Evolutionary conservation across 2,329 filamentous ascomycete species (phyloP).

Genomic region (Aspergillus pseudonomiae): DNA sequence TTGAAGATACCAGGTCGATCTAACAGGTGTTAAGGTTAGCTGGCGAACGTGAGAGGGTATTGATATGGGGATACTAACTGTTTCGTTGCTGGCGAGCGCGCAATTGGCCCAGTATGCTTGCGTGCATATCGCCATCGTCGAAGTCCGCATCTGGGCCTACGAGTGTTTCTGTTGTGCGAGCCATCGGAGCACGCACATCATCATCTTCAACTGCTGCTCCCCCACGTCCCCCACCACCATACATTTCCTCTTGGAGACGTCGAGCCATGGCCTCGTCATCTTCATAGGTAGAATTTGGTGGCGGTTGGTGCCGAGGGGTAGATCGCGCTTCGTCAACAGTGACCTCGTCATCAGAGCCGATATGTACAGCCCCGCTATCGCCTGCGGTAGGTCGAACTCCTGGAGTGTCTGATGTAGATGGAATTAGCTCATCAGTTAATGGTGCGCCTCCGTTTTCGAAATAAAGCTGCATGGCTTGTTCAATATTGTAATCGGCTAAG

Average conservation of each 20-base stretch:
- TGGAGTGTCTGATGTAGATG: constrained; percentile 28
- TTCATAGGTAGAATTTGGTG: constrained; percentile 62
- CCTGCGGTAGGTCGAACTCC: constrained; percentile 42
- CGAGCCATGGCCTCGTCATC: constrained; percentile 94
- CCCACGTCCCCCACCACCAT: constrained; percentile 58
- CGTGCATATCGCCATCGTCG: constrained; percentile 60
- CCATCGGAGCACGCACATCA: constrained; percentile 85
- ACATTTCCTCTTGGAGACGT: constrained; percentile 88
- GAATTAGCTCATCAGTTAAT: constrained; percentile 55
- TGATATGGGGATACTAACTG: constrained; percentile 30
- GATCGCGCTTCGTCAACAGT: constrained; percentile 43
- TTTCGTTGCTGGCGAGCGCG: constrained; percentile 47
- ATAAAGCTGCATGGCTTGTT: constrained; percentile 85
- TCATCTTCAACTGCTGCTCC: constrained; percentile 56
- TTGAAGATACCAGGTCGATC: constrained; percentile 69
- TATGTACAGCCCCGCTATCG: constrained; percentile 65
- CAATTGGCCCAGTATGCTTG: constrained; percentile 68
- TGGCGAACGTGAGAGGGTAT: constrained; percentile 8
- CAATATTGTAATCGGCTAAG: constrained; percentile 79
- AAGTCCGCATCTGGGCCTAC: constrained; percentile 69
- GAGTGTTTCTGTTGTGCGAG: constrained; percentile 86
- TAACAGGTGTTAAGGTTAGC: constrained; percentile 22
- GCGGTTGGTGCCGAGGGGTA: constrained; percentile 38
- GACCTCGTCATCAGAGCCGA: constrained; percentile 76
- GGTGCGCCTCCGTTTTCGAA: constrained; percentile 78